These are phyloP conservation scores for Chondrus crispus DNA, from an alignment of 23 red algal genomes.

Conservation along the genomic window DNA sequence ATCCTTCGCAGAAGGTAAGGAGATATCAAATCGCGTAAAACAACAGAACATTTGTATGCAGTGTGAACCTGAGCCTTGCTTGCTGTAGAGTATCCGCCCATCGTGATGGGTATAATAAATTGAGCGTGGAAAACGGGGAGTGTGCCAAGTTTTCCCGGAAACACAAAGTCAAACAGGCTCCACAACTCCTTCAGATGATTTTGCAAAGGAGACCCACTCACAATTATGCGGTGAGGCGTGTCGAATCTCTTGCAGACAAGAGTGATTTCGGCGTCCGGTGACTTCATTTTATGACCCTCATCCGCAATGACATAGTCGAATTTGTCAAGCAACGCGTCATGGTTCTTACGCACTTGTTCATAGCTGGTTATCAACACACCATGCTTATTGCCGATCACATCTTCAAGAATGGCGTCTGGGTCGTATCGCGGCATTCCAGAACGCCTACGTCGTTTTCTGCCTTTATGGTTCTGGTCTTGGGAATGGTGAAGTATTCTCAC, in stretches of 20 bases:
- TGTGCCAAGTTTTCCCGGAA: conserved; percentile 94
- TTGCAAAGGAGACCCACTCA: conserved; percentile 93
- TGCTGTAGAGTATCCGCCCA: conserved; percentile 90
- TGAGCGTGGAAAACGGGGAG: conserved; percentile 89
- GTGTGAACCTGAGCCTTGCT: conserved; percentile 86
- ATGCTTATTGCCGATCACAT: conserved; percentile 15
- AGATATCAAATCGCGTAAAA: conserved; percentile 79
- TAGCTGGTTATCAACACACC: conserved; percentile 91
- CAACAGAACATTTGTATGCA: conserved; percentile 86
- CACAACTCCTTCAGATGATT: conserved; percentile 96
- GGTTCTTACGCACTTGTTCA: conserved; percentile 78
- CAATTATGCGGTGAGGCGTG: conserved; percentile 91
- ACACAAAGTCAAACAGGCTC: conserved; percentile 98
- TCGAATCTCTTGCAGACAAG: conserved; percentile 81
- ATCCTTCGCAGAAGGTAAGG: conserved; percentile 90
- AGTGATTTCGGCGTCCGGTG: conserved; percentile 95
- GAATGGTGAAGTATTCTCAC: conserved; percentile 75
- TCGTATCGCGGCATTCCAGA: not conserved
- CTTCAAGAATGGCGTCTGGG: conserved; percentile 28
- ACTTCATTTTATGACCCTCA: conserved; percentile 95
- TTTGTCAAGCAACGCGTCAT: conserved; percentile 20
- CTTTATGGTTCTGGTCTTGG: not conserved
- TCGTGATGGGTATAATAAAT: conserved; percentile 91
- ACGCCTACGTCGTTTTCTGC: not conserved
- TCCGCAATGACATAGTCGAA: conserved; percentile 96